Conservation (phyloP, 768 basidiomycete species). For the Russula sp. region DNA sequence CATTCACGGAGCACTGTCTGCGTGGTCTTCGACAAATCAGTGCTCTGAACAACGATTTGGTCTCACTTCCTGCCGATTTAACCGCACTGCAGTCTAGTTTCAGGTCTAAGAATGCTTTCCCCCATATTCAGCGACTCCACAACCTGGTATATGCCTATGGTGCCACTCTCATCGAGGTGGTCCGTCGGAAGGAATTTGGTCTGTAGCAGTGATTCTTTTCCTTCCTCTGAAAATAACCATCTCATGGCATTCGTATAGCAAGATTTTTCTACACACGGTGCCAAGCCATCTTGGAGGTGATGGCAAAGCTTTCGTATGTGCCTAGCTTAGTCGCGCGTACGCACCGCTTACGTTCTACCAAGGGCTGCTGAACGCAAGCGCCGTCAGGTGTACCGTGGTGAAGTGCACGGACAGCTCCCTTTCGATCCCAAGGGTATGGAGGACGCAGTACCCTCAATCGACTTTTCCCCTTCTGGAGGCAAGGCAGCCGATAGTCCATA, state of each 20-base stretch:
- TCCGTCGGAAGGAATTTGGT: conserved; percentile 87
- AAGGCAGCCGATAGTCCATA: conserved; percentile 46
- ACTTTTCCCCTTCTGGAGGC: conserved; percentile 66
- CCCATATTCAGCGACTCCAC: conserved; percentile 86
- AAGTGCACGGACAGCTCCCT: conserved; percentile 79
- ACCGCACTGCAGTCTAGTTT: conserved; percentile 63
- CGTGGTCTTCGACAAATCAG: conserved; percentile 68
- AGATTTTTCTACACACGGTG: conserved; percentile 78
- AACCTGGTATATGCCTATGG: conserved; percentile 90
- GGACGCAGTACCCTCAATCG: conserved; percentile 68
- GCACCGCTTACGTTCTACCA: conserved; percentile 8
- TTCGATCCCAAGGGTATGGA: conserved; percentile 80
- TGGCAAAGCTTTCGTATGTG: conserved; percentile 80
- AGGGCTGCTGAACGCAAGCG: conserved; percentile 76
- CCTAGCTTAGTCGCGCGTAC: background rate
- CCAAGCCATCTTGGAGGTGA: conserved; percentile 72
- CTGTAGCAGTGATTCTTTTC: conserved; percentile 24
- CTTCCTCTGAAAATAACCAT: background rate
- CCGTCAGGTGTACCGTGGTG: conserved; percentile 76
- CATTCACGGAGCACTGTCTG: conserved; percentile 62
- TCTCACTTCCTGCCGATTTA: conserved; percentile 61
- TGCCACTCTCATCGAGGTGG: conserved; percentile 84
- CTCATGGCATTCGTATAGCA: conserved; percentile 34
- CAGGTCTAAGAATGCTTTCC: conserved; percentile 70
- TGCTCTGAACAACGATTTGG: conserved; percentile 70